phyloP scores from a whole-genome alignment of 179 eudicot genomes.

The Patellifolia procumbens region DNA sequence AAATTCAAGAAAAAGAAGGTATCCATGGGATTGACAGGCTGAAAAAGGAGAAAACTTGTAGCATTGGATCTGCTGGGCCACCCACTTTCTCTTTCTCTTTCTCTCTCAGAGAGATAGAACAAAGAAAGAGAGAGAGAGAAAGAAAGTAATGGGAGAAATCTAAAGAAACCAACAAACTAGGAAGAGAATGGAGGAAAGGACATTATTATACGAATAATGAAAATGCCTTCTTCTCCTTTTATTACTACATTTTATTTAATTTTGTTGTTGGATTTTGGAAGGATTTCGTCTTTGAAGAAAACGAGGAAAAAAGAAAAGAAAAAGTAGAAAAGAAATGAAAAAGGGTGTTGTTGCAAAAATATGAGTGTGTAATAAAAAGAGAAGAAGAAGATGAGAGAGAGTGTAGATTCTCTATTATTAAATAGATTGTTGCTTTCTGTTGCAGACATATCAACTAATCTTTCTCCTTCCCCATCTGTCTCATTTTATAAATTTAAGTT shows the following conservation, averaged over 20 bases:
- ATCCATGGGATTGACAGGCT: constrained; percentile 12
- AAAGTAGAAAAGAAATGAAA: background rate
- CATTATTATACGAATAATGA: background rate
- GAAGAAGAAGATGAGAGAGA: too few relatives aligned
- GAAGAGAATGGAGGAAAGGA: constrained; percentile 25
- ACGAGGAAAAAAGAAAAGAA: background rate
- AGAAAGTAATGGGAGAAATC: constrained; percentile 18
- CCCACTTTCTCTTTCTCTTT: too few relatives aligned
- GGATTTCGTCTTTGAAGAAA: constrained; percentile 23
- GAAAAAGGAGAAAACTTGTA: constrained; percentile 18
- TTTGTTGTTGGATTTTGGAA: constrained; percentile 23
- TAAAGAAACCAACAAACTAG: constrained; percentile 28
- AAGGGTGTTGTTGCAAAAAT: background rate
- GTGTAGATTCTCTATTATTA: constrained; percentile 33
- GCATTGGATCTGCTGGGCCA: constrained; percentile 36
- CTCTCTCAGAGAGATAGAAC: constrained; percentile 5
- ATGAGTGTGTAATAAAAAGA: background rate
- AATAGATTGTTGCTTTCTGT: constrained; percentile 31
- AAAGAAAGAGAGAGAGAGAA: background rate
- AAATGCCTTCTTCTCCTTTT: background rate
- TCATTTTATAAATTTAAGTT: too few relatives aligned
- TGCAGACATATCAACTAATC: constrained; percentile 32
- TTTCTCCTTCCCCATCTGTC: constrained; percentile 4
- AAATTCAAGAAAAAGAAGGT: constrained; percentile 13
- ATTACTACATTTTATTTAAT: background rate